Evolutionary conservation across 768 basidiomycete species (phyloP).

Genomic region (Infundibulicybe gibba): DNA sequence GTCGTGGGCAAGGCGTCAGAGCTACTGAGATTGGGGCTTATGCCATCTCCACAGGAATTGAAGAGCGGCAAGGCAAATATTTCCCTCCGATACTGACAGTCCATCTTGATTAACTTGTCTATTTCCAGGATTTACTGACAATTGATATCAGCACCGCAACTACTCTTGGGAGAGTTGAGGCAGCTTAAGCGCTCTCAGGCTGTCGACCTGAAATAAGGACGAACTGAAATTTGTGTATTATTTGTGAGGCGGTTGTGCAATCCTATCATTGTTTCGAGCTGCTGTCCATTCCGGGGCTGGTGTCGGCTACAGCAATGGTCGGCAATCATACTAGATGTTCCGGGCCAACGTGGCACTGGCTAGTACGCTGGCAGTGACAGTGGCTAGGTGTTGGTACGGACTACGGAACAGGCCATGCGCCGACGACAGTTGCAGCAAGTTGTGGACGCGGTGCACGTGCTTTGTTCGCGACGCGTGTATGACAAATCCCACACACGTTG

Average conservation of each 20-base stretch:
- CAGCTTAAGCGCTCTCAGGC: background rate
- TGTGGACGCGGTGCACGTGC: too few species aligned
- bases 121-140: conserved; percentile 31
- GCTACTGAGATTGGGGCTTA: conserved; percentile 70
- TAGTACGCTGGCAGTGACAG: too few species aligned
- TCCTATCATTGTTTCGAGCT: too few species aligned
- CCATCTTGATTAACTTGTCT: background rate
- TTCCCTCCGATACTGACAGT: background rate
- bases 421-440: too few species aligned
- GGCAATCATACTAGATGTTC: too few species aligned
- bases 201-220: background rate
- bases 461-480: too few species aligned
- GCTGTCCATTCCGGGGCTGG: too few species aligned
- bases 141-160: conserved; percentile 35
- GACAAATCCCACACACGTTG: too few species aligned
- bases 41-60: conserved; percentile 77
- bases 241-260: background rate
- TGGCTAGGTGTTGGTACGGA: too few species aligned
- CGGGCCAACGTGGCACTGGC: too few species aligned
- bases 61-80: conserved; percentile 63
- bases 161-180: conserved; percentile 19
- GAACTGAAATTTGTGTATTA: background rate
- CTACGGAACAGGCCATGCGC: too few species aligned
- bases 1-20: conserved; percentile 77
- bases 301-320: too few species aligned